Base-by-base conservation (phyloP, 139 green algal genomes). In the Desmodesmus armatus region DNA sequence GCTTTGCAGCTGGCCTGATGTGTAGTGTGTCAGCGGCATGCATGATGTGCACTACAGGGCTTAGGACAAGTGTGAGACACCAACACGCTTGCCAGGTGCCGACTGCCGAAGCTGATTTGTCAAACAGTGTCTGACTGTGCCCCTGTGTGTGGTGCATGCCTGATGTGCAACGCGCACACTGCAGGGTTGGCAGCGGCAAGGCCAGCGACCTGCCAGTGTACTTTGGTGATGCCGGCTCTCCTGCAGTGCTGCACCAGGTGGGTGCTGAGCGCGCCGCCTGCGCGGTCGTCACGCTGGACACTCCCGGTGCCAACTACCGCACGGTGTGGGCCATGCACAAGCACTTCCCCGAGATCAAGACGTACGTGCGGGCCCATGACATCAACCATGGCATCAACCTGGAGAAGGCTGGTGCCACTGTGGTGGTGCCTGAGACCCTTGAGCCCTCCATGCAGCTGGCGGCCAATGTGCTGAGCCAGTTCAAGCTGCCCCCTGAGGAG, bases 291-390 rank as follows among this genome's bases (percentile, higher is more conserved):
- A 96, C 94, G 9, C 92, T 99, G 7, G 96, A 98, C 90, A 96
- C 95, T 6, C 93, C 96, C 1, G 92, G 93, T 13, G 94, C 96
- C 89, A 98, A 99, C 91, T 99, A 98, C 92, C 92, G 95, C 60
- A 92, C 91, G 19, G 97, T 99, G 60, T 99, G 94, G 94, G 94
- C 96, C 37, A 93, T 99, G 91, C 92, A 94, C 83, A 97, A 97
- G 87, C 92, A 97, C 91, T 98, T 95, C 92, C 95, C 95, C 0
- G 39, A 88, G 63, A 84, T 97, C 44, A 90, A 98, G 90, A 98
- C 92, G n/a, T 99, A 98, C 85, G 98, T 99, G 84, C 93, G 98
- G 43, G 98, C 98, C 17, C 95, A 97, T 78, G 98, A 99, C 87
- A 91, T 99, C 40, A 93, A 95, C 40, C 94, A 99, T 74, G 97